Evolutionary conservation across 768 basidiomycete genomes (phyloP).

Genomic region (Collybia nuda): DNA sequence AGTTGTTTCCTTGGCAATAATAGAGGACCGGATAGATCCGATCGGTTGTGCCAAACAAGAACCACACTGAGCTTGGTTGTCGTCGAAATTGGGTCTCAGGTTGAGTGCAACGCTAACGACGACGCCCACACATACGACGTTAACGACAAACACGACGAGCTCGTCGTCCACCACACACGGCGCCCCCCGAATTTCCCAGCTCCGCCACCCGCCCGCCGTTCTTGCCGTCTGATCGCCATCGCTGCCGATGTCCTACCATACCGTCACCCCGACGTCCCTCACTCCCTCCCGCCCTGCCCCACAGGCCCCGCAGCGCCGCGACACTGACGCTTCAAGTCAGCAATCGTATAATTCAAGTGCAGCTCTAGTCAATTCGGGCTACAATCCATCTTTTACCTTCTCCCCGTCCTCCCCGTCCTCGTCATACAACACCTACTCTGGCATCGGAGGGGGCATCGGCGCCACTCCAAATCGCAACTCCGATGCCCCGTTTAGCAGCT

Average conservation of each 20-base stretch:
- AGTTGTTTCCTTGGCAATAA: slow-evolving; percentile 19
- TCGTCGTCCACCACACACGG: slow-evolving; percentile 1
- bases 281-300: slow-evolving; percentile 82
- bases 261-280: slow-evolving; percentile 51
- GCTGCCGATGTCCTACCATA: slow-evolving; percentile 34
- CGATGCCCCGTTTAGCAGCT: slow-evolving; percentile 28
- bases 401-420: slow-evolving; percentile 48
- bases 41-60: slow-evolving; percentile 11
- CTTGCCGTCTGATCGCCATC: slow-evolving; percentile 1
- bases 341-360: slow-evolving; percentile 35
- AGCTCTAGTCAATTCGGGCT: slow-evolving; percentile 53
- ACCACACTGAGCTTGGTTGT: neutral
- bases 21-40: slow-evolving; percentile 19
- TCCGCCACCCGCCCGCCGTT: slow-evolving; percentile 4
- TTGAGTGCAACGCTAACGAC: slow-evolving; percentile 6
- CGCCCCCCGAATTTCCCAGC: slow-evolving; percentile 2
- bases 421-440: slow-evolving; percentile 50
- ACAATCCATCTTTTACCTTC: slow-evolving; percentile 58
- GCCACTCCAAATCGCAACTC: slow-evolving; percentile 77
- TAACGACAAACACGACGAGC: slow-evolving; percentile 3
- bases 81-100: neutral
- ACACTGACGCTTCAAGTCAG: slow-evolving; percentile 31
- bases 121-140: slow-evolving; percentile 10
- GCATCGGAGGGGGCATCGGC: slow-evolving; percentile 80
- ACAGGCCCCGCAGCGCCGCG: slow-evolving; percentile 57